Evolutionary conservation across 176 grass and related monocot genomes (phyloP).

Genomic region (Secale cereale): DNA sequence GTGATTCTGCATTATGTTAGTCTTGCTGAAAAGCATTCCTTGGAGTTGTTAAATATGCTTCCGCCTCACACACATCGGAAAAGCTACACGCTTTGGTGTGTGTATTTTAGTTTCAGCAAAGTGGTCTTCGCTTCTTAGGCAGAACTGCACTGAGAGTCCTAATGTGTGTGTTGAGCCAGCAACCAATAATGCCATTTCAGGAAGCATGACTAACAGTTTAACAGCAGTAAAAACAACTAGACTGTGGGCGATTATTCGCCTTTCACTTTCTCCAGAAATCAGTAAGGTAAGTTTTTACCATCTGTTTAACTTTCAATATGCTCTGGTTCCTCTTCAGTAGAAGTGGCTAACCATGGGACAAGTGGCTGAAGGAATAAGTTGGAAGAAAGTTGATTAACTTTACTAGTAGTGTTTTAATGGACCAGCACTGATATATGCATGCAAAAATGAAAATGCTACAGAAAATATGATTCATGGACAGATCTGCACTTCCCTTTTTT

Average conservation of each 20-base stretch:
- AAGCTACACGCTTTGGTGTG: neutral
- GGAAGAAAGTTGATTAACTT: neutral
- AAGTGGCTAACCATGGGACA: neutral
- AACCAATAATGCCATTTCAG: neutral
- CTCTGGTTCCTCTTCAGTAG: neutral
- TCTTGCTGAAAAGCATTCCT: neutral
- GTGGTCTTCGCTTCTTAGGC: slow-evolving; percentile 3
- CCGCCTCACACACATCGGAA: neutral
- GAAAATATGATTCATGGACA: neutral
- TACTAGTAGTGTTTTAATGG: no score
- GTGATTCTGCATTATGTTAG: neutral
- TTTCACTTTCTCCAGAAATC: neutral
- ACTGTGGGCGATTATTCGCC: neutral
- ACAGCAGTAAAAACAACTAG: neutral
- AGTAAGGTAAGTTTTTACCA: neutral
- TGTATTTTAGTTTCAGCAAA: neutral
- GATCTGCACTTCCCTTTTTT: neutral
- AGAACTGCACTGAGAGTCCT: neutral
- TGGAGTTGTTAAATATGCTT: neutral
- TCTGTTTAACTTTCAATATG: neutral
- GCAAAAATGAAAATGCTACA: no score
- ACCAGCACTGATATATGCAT: no score
- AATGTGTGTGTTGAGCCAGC: neutral
- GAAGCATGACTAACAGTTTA: neutral
- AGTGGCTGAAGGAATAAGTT: neutral